Evolutionary conservation across 2,329 filamentous ascomycete species (phyloP).

Genomic region (Clarireedia sp.): DNA sequence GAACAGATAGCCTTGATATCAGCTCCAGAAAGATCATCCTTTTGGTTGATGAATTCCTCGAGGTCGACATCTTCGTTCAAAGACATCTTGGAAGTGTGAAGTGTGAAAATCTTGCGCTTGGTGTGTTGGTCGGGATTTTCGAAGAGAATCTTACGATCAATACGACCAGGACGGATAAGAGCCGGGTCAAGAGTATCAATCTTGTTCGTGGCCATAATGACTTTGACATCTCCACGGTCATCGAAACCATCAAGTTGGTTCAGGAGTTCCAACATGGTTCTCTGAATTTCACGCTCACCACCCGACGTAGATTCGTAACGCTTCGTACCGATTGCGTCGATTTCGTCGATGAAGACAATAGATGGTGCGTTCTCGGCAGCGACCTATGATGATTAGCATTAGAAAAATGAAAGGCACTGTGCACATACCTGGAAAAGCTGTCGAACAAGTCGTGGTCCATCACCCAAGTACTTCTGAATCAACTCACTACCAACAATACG

Average conservation of each 20-base stretch:
- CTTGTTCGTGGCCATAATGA: conserved; percentile 99
- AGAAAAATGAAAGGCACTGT: not conserved
- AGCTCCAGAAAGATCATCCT: conserved; percentile 93
- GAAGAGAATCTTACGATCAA: conserved; percentile 90
- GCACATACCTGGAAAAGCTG: conserved; percentile 76
- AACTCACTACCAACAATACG: conserved; percentile 95
- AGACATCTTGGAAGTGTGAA: conserved; percentile 98
- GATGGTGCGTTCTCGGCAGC: conserved; percentile 93
- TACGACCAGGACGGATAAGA: conserved; percentile 91
- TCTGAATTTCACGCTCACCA: conserved; percentile 93
- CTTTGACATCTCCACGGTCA: conserved; percentile 97
- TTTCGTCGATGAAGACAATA: conserved; percentile 99
- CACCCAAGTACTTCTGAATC: conserved; percentile 97
- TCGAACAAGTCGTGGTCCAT: conserved; percentile 87
- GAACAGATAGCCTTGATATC: conserved; percentile 99
- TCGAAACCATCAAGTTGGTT: conserved; percentile 99
- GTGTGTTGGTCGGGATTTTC: conserved; percentile 73
- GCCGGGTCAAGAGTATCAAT: conserved; percentile 96
- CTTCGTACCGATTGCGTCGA: conserved; percentile 97
- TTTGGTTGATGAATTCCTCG: conserved; percentile 97
- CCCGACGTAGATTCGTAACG: conserved; percentile 96
- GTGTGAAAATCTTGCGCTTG: conserved; percentile 92
- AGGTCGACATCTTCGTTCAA: conserved; percentile 94
- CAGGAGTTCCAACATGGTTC: conserved; percentile 95
- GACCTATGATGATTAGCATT: conserved; percentile 45